Evolutionary conservation across 108 stramenopile species (phyloP).

Genomic region (Bacterosira constricta): DNA sequence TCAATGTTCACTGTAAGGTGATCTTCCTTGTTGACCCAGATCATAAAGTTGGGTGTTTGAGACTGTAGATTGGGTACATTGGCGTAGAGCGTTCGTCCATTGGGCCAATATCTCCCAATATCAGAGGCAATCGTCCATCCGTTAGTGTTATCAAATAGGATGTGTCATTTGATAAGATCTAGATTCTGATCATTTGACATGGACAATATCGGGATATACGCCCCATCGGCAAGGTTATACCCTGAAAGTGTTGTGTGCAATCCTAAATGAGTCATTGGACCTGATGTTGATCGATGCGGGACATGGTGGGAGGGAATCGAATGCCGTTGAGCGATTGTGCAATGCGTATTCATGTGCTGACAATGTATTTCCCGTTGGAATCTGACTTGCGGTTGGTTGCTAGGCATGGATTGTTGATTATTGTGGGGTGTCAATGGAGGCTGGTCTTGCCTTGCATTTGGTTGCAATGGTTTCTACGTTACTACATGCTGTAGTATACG

Average conservation of each 20-base stretch:
- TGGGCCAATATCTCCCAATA: slow-evolving; percentile 83
- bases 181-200: slow-evolving; percentile 79
- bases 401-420: slow-evolving; percentile 59
- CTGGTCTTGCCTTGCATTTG: slow-evolving; percentile 20
- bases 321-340: slow-evolving; percentile 81
- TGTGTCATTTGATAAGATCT: slow-evolving; percentile 75
- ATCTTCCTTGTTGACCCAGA: slow-evolving; percentile 92
- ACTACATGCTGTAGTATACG: slow-evolving; percentile 19
- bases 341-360: slow-evolving; percentile 87
- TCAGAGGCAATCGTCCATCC: slow-evolving; percentile 74
- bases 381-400: slow-evolving; percentile 62
- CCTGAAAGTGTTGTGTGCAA: slow-evolving; percentile 52
- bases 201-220: slow-evolving; percentile 73
- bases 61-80: slow-evolving; percentile 33
- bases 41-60: slow-evolving; percentile 76
- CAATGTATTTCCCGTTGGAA: slow-evolving; percentile 81
- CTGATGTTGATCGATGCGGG: slow-evolving; percentile 52
- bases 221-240: slow-evolving; percentile 43
- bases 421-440: slow-evolving; percentile 59
- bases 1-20: no score
- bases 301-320: slow-evolving; percentile 80
- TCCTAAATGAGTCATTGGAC: slow-evolving; percentile 53
- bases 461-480: slow-evolving; percentile 11
- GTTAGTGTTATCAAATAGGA: slow-evolving; percentile 83
- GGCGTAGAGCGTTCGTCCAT: slow-evolving; percentile 77